These are phyloP conservation scores for Exserohilum turcica DNA, from an alignment of 2,329 filamentous ascomycete species.

Conservation along the genomic window DNA sequence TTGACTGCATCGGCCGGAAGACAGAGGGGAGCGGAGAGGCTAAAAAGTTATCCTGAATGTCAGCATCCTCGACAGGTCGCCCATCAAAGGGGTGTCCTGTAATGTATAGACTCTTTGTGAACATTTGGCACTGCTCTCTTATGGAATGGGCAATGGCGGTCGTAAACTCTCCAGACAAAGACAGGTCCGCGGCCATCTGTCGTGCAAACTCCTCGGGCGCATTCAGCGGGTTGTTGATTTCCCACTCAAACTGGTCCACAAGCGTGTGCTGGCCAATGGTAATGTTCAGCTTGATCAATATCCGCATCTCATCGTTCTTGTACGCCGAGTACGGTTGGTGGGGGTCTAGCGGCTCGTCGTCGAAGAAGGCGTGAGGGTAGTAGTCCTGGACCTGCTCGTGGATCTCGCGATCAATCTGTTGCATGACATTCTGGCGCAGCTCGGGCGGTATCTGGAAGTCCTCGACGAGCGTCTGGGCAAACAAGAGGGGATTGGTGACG, in stretches of 20 bases:
- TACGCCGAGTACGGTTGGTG: slow-evolving; percentile 90
- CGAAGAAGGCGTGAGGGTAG: slow-evolving; percentile 87
- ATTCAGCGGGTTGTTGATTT: slow-evolving; percentile 93
- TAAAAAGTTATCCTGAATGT: slow-evolving; percentile 83
- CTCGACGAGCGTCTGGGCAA: slow-evolving; percentile 87
- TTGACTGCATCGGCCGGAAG: slow-evolving; percentile 88
- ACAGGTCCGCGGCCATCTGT: slow-evolving; percentile 87
- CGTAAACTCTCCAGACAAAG: slow-evolving; percentile 91
- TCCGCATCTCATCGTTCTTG: slow-evolving; percentile 99
- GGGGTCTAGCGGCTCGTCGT: slow-evolving; percentile 88
- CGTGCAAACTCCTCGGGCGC: slow-evolving; percentile 92
- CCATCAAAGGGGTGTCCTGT: slow-evolving; percentile 95
- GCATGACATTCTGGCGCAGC: slow-evolving; percentile 58
- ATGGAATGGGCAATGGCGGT: slow-evolving; percentile 98
- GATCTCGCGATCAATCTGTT: slow-evolving; percentile 75
- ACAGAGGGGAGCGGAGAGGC: slow-evolving; percentile 80
- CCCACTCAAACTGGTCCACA: slow-evolving; percentile 98
- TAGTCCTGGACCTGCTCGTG: slow-evolving; percentile 91
- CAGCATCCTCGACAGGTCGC: slow-evolving; percentile 87
- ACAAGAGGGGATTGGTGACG: slow-evolving; percentile 76
- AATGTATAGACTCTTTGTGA: slow-evolving; percentile 90
- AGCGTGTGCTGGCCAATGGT: slow-evolving; percentile 94
- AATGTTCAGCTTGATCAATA: slow-evolving; percentile 94
- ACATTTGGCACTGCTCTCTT: slow-evolving; percentile 92
- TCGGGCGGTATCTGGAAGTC: slow-evolving; percentile 79